phyloP scores from a whole-genome alignment of 768 basidiomycete genomes.

The Wakefieldia striispora region DNA sequence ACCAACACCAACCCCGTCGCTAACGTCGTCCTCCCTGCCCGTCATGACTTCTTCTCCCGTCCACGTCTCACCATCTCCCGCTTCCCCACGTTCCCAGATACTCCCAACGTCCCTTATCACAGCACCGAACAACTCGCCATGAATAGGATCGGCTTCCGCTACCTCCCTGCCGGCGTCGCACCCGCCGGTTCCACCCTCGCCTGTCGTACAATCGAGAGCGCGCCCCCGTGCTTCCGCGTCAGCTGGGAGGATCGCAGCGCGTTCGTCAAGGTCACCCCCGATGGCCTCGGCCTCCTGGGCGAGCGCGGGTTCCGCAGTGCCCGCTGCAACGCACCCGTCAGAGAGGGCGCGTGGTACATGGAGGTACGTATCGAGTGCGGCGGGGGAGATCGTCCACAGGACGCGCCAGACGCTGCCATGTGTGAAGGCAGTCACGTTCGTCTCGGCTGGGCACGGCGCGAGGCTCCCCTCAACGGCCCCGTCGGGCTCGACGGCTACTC shows the following conservation, averaged over 20 bases:
- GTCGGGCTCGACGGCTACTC: conserved; percentile 93
- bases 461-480: conserved; percentile 91
- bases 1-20: conserved; percentile 31
- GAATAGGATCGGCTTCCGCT: conserved; percentile 78
- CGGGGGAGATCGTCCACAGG: conserved; percentile 53
- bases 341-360: conserved; percentile 92
- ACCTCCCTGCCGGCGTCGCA: conserved; percentile 75
- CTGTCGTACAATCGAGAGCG: conserved; percentile 80
- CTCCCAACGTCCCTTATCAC: conserved; percentile 52
- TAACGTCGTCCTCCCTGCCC: conserved; percentile 57
- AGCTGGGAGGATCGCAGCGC: conserved; percentile 91
- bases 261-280: conserved; percentile 74
- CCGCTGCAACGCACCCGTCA: conserved; percentile 83
- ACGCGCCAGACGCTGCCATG: conserved; percentile 43
- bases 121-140: conserved; percentile 69
- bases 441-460: conserved; percentile 88
- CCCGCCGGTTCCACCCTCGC: conserved; percentile 54
- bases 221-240: conserved; percentile 65
- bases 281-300: conserved; percentile 73
- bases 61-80: conserved; percentile 74
- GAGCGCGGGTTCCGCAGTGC: conserved; percentile 90
- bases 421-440: conserved; percentile 80
- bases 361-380: conserved; percentile 81
- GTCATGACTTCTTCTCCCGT: conserved; percentile 66
- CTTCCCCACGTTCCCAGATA: conserved; percentile 64